Base-by-base conservation (phyloP, 805 yeast genomes). In the Candida gorgasii region DNA sequence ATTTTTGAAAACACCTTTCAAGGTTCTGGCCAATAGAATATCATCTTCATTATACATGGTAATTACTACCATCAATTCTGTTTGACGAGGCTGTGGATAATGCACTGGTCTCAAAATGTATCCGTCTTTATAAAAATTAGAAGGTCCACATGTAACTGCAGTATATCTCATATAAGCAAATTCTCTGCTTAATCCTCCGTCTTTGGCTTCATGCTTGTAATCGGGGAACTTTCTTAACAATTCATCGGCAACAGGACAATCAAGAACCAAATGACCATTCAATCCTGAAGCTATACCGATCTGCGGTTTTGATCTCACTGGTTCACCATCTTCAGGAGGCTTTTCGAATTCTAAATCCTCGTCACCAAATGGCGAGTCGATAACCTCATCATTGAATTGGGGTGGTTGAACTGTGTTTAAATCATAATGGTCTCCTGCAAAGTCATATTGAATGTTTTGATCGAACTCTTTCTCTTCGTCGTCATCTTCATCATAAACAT, bases 31-130 rank as follows among this genome's bases (percentile, higher is more conserved):
- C 32, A 81, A 70, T 39, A 82, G 62, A 29, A 73, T 65, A 58
- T 80, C 84, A 61, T 81, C 85, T 58, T 81, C 86, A 54, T 81
- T 81, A 57, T 81, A 80, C 77, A 80, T 81, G 24, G 86, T 81
- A 46, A 81, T 59, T 17, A 82, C 82, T 40, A 81, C 69, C 65
- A 81, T 70, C 57, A 81, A 60, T 58, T 81, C 86, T 0, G 86
- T 80, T 40, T 73, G 71, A 26, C 85, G 70, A 8, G 73, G 71
- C 39, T 57, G 58, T 11, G 76, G 78, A 56, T 78, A 79, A 54
- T 78, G 78, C 14, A 70, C 67, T 2, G 79, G 80, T 32, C 86
- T 69, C 44, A 81, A 67, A 33, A 73, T 72, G 59, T 78, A 81
- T 5, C 83, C 83, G 45, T 72, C 73, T 33, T 70, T 62, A 45